These are phyloP conservation scores for Sarocladiaceae sp. DNA, from an alignment of 2,329 filamentous ascomycete species.

Conservation along the genomic window DNA sequence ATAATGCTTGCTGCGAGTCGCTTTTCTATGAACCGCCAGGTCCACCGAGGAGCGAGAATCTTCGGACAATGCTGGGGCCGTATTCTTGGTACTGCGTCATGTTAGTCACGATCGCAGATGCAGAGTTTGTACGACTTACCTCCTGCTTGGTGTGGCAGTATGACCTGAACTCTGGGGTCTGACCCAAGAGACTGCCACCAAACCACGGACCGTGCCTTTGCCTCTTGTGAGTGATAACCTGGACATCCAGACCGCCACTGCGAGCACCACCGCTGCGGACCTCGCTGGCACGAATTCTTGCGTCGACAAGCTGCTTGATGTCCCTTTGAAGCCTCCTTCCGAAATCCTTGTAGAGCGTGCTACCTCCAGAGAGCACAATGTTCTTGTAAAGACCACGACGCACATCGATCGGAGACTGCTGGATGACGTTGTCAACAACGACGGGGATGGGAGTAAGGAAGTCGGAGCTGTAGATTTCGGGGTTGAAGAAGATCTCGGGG, in stretches of 20 bases:
- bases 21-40: conserved; percentile 69
- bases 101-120: not conserved
- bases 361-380: conserved; percentile 95
- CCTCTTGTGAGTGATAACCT: conserved; percentile 95
- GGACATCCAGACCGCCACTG: conserved; percentile 91
- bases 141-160: conserved; percentile 94
- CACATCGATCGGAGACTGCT: conserved; percentile 96
- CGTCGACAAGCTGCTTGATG: conserved; percentile 93
- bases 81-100: conserved; percentile 79
- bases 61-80: conserved; percentile 88
- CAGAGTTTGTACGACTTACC: conserved; percentile 34
- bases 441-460: conserved; percentile 92
- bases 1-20: not conserved
- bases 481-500: conserved; percentile 99
- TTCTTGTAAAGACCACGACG: conserved; percentile 98
- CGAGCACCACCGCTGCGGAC: conserved; percentile 85
- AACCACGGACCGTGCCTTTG: conserved; percentile 99
- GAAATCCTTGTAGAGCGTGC: conserved; percentile 98
- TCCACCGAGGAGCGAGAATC: conserved; percentile 80
- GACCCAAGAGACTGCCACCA: conserved; percentile 89
- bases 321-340: conserved; percentile 93
- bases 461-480: conserved; percentile 98
- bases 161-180: conserved; percentile 96
- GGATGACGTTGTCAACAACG: conserved; percentile 95
- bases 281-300: conserved; percentile 88